Evolutionary conservation across 228 moss, liverwort and hornwort species (phyloP), one percentile per base, ranked within the genome.

Genomic region (Sphagnum magellanicum): DNA sequence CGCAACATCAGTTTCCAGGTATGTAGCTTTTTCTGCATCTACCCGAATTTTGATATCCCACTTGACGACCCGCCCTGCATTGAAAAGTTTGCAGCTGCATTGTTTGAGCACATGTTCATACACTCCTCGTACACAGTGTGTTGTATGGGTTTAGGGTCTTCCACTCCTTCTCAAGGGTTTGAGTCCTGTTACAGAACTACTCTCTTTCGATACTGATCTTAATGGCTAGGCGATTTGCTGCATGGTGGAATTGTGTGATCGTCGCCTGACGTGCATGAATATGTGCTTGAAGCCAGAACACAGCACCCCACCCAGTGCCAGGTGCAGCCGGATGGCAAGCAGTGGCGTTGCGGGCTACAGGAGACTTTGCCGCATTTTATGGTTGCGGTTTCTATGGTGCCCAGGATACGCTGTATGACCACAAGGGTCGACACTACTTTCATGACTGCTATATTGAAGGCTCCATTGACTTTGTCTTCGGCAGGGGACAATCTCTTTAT

Each of bases 381-480:
- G 73, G 64, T 66, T 88, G 88, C 13, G 84, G 79, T 5, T 81
- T 88, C 63, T 84, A 83, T 47, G 84, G 88, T 6, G 73, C 73
- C 4, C 88, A 88, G 61, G 88, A 88, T 68, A 88, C 88, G 17
- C 78, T 88, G 53, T 84, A 84, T 59, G 88, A 88, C 66, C 79
- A 88, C 72, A 67, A 67, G 74, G 88, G 88, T 3, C 88, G 88
- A 10, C 88, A 88, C 10, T 88, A 88, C 60, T 84, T 82, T 74
- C 72, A 78, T 60, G 75, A 74, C 67, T 88, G 88, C 60, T 81
- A 75, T 59, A 84, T 88, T 6, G 73, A 78, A 1, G 88, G 88
- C 48, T 84, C 84, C 48, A 88, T 88, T n/a, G 88, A 88, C 68
- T 88, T 79, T 67, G 79, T 88, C n/a, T 88, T 84, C 50, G 88